phyloP scores from a whole-genome alignment of 2,329 filamentous ascomycete genomes.

The Hysterium pulicare region DNA sequence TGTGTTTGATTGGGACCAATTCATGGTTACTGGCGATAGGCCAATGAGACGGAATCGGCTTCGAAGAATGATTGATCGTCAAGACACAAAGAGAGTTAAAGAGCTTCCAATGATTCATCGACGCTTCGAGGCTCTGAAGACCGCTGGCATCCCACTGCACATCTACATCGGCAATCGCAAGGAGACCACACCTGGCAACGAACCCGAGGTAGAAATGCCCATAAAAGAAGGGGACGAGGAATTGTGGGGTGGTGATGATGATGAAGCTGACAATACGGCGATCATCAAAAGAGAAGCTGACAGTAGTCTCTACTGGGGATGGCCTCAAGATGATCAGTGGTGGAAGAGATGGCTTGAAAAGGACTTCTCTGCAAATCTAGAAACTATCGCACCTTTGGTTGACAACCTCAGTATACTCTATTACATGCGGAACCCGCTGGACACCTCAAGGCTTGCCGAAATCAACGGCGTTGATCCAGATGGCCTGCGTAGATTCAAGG shows the following conservation, averaged over 20 bases:
- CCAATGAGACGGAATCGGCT: too few relatives aligned
- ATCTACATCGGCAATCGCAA: conserved; percentile 20
- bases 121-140: conserved; percentile 14
- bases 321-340: conserved; percentile 10
- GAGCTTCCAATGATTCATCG: conserved; percentile 4
- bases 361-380: conserved; percentile 14
- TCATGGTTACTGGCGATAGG: conserved; percentile 10
- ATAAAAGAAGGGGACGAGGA: too few relatives aligned
- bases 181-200: background rate
- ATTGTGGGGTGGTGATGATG: too few relatives aligned
- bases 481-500: too few relatives aligned
- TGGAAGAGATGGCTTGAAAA: conserved; percentile 14
- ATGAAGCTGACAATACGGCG: conserved; percentile 1
- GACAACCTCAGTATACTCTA: conserved; percentile 23
- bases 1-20: conserved; percentile 26
- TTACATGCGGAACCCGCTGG: conserved; percentile 21
- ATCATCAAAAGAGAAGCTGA: too few relatives aligned
- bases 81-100: background rate
- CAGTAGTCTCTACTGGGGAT: conserved; percentile 26
- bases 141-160: conserved; percentile 18
- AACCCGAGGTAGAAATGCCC: background rate
- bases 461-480: background rate
- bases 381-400: conserved; percentile 14
- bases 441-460: background rate
- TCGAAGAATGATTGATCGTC: background rate